These are phyloP conservation scores for Chloromonas sp. DNA, from an alignment of 163 green algal species.

Conservation along the genomic window DNA sequence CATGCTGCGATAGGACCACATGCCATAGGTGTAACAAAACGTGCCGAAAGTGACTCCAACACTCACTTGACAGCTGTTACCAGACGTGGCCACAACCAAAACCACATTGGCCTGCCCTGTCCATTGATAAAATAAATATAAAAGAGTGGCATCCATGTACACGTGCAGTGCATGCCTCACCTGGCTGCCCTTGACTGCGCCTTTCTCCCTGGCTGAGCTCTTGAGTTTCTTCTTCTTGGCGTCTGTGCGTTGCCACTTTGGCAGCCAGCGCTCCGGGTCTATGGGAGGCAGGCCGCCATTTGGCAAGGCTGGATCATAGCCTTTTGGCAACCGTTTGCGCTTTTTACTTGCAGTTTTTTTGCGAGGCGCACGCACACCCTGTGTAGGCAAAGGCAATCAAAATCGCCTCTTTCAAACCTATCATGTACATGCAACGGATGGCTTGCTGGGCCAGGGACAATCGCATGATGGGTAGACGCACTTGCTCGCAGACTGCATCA, in stretches of 20 bases:
- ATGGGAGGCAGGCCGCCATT: conserved; percentile 57
- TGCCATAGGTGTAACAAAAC: no score
- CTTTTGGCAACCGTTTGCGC: conserved; percentile 83
- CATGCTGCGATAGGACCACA: no score
- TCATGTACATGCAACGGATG: background rate
- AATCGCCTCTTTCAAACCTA: background rate
- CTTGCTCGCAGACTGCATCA: no score
- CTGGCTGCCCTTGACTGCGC: conserved; percentile 55
- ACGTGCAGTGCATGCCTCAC: conserved; percentile 1
- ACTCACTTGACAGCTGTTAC: no score
- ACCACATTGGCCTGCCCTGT: no score
- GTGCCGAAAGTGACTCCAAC: no score
- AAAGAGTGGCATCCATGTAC: no score
- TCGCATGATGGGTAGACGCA: no score
- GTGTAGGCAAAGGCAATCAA: background rate
- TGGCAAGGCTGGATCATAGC: conserved; percentile 83
- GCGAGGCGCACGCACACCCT: no score
- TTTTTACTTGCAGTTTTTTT: background rate
- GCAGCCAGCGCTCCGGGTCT: conserved; percentile 95
- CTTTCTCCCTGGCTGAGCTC: conserved; percentile 26
- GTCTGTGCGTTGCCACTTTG: conserved; percentile 87
- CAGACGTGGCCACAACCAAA: no score
- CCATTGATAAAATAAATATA: no score
- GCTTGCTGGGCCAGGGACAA: background rate
- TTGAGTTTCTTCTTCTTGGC: conserved; percentile 70